Evolutionary conservation across 176 grass and related monocot species (phyloP), one percentile per base, ranked within the genome.

Genomic region (Raddia guianensis): DNA sequence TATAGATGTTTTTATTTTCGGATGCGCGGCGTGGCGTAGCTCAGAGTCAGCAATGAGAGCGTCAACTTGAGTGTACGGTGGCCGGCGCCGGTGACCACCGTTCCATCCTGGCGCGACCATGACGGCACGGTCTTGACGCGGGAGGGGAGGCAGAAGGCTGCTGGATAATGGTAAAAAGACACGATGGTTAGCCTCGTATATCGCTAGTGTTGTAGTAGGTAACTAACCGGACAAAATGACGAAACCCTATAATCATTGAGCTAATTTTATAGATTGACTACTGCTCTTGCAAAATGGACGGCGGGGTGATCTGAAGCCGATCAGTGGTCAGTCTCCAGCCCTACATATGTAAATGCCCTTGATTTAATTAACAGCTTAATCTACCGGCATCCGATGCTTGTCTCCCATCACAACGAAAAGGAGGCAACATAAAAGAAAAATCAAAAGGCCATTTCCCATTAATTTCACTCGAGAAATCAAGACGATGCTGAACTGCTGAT

Each of bases 371-470:
- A 35, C 34, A 9, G 18, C 43, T 57, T 48, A 40, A 40, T 40
- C 37, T 2, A 40, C 37, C 37, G 34, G 80, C 74, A 88, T 83
- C 86, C 16, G 86, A 79, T 88, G 74, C 86, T 32, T 68, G 80
- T 79, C 60, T 78, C 80, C 80, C 58, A 27, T 71, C 74, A 73
- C 27, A 21, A 15, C 8, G 33, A 76, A 76, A 66, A 66, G 2
- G n/a, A 51, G 9, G 33, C 42, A 62, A 19, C 67, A 53, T 8
- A n/a, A 53, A 63, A 5, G 12, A 12, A 49, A 19, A 68, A 74
- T 15, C 70, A 49, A 3, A 44, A 48, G 12, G 77, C 63, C 4
- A 15, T 51, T 37, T n/a, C 37, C 2, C 37, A 40, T 40, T 40
- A 27, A 27, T 27, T 40, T 40, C 37, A 16, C 47, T 7, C 69